Conservation (phyloP, 441 rosid species). For the Eugenia klotzschiana region DNA sequence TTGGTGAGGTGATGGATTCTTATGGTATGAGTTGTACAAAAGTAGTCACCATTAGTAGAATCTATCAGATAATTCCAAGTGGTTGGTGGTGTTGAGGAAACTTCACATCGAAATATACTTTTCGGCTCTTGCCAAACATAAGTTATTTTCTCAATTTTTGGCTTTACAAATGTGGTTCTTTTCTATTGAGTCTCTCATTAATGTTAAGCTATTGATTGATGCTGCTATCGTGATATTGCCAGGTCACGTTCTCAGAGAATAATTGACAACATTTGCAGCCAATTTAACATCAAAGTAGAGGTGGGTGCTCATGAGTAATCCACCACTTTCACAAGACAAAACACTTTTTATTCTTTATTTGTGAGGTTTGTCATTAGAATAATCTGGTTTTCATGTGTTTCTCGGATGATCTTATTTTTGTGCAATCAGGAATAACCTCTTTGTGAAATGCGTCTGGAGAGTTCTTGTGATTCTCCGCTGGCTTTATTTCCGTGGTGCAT, state of each 20-base stretch:
- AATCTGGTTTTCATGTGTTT: background rate
- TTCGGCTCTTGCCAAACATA: background rate
- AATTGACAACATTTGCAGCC: slow-evolving; percentile 49
- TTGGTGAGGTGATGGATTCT: background rate
- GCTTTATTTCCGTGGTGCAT: background rate
- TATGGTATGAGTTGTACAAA: background rate
- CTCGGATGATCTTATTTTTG: background rate
- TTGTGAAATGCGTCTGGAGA: background rate
- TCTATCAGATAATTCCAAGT: background rate
- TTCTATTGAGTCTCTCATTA: background rate
- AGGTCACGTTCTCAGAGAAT: slow-evolving; percentile 64
- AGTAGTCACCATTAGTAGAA: background rate
- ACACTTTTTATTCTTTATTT: background rate
- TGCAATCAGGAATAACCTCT: background rate
- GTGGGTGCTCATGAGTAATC: slow-evolving; percentile 21
- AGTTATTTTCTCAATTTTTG: background rate
- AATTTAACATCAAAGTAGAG: slow-evolving; percentile 56
- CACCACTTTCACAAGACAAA: background rate
- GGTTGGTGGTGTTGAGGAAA: background rate
- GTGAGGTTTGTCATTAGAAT: background rate
- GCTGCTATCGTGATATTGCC: background rate
- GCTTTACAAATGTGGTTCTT: background rate
- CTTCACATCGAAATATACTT: background rate
- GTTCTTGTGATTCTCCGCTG: background rate
- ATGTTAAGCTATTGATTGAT: background rate